Base-by-base conservation (phyloP, 129 eudicot genomes). In the sunflower (Helianthus annuus) region DNA sequence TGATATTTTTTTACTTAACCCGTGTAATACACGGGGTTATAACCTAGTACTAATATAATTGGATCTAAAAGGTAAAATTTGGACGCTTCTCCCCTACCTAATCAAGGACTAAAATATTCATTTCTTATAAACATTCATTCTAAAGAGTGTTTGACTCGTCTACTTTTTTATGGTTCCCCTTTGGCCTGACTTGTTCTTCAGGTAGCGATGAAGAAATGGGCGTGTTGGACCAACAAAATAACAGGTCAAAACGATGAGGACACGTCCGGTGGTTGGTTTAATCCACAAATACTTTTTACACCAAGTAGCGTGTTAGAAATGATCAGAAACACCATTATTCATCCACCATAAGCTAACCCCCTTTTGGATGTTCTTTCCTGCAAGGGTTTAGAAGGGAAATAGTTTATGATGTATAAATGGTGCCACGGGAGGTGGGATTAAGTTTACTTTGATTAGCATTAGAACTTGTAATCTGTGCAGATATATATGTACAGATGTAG, bases 1-100 rank as follows among this genome's bases (percentile, higher is more conserved):
- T n/a, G n/a, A n/a, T n/a, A n/a, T n/a, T n/a, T n/a, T n/a, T n/a
- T n/a, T n/a, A n/a, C n/a, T n/a, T n/a, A n/a, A n/a, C n/a, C n/a
- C n/a, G n/a, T n/a, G n/a, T n/a, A n/a, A n/a, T n/a, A n/a, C n/a
- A n/a, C n/a, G n/a, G n/a, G n/a, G n/a, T n/a, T n/a, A n/a, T n/a
- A n/a, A n/a, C n/a, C n/a, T n/a, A n/a, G n/a, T n/a, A n/a, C n/a
- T n/a, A n/a, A n/a, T n/a, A n/a, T n/a, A n/a, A n/a, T n/a, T n/a
- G n/a, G n/a, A n/a, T n/a, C n/a, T n/a, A 53, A 69, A 69, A 69
- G 74, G 64, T 38, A 17, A 69, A 40, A 38, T 70, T 70, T 54
- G 74, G 74, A 53, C 36, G 13, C 12, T 53, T 69, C 64, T 38
- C 7, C 22, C 52, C 19, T 27, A 3, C 64, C 52, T 38, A 70